A percentile compares a stretch with the other conserved stretches of the same genome.
These are phyloP conservation scores for Heterobasidion occidentale DNA, from an alignment of 1,284 basidiomycete genomes.

Conservation along the genomic window DNA sequence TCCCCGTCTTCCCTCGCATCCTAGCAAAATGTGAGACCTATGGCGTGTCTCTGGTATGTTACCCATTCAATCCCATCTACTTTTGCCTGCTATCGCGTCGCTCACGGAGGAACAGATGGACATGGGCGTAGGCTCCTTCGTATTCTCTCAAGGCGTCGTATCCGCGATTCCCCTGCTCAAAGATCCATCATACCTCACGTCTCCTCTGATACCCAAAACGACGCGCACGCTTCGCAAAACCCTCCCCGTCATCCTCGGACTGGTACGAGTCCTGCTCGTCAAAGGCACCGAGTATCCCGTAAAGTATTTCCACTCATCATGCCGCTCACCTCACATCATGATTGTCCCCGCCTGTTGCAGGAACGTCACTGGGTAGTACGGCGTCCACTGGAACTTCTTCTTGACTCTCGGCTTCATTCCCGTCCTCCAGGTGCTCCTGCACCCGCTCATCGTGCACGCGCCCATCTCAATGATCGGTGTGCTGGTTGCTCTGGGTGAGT, in stretches of 20 bases:
- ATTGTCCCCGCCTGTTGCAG: slow-evolving; percentile 29
- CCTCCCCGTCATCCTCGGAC: slow-evolving; percentile 71
- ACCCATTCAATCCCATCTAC: neutral
- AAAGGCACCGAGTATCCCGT: slow-evolving; percentile 95
- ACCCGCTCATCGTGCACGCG: slow-evolving; percentile 50
- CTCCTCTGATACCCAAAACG: slow-evolving; percentile 46
- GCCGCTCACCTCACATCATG: neutral
- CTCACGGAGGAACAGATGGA: slow-evolving; percentile 71
- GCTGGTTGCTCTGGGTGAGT: slow-evolving; percentile 54
- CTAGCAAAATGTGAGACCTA: slow-evolving; percentile 93
- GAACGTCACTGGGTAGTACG: slow-evolving; percentile 94
- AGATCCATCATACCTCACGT: slow-evolving; percentile 42
- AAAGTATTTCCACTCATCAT: slow-evolving; percentile 17
- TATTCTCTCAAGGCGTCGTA: slow-evolving; percentile 90
- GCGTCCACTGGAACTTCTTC: slow-evolving; percentile 99
- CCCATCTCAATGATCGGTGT: slow-evolving; percentile 64
- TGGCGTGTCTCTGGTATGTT: slow-evolving; percentile 80
- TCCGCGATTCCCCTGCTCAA: slow-evolving; percentile 74
- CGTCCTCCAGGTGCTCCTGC: slow-evolving; percentile 61
- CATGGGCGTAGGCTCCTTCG: slow-evolving; percentile 92
- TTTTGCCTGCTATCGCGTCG: neutral
- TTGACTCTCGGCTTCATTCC: slow-evolving; percentile 85
- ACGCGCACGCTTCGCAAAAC: slow-evolving; percentile 44
- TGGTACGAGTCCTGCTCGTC: slow-evolving; percentile 78
- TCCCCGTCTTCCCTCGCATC: slow-evolving; percentile 81